A percentile compares a stretch with the other conserved stretches of the same genome.
phyloP scores from a whole-genome alignment of 2,329 filamentous ascomycete genomes.

The Ambrosiella xylebori region DNA sequence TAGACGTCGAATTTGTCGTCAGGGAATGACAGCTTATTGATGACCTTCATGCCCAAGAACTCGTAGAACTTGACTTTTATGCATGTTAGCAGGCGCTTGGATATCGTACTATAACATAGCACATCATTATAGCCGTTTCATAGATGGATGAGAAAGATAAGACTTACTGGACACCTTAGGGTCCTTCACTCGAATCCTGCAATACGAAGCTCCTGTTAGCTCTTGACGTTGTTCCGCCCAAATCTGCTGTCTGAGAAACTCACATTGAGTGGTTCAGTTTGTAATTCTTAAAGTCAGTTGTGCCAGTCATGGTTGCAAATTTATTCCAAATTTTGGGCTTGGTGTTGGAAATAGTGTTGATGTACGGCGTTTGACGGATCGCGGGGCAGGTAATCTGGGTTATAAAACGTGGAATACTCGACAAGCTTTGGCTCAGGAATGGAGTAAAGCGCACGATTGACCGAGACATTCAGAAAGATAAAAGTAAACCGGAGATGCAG shows the following conservation, averaged over 20 bases:
- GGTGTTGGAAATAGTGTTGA: not conserved
- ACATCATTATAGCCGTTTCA: not conserved
- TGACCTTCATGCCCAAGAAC: conserved; percentile 69
- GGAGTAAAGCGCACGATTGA: not conserved
- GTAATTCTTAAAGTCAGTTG: conserved; percentile 61
- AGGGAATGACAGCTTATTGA: conserved; percentile 66
- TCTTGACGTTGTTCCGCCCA: not conserved
- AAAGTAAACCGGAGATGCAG: not conserved
- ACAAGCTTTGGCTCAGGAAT: not conserved
- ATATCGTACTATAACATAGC: not conserved
- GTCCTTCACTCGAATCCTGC: conserved; percentile 85
- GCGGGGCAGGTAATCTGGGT: not conserved
- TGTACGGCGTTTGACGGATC: not conserved
- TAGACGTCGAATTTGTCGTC: conserved; percentile 90
- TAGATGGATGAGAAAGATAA: not conserved
- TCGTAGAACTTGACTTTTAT: conserved; percentile 73
- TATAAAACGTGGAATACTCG: not conserved
- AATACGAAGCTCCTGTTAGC: not conserved
- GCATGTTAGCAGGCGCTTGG: conserved; percentile 7
- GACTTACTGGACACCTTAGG: conserved; percentile 55
- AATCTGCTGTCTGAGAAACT: conserved; percentile 15
- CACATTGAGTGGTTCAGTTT: conserved; percentile 82
- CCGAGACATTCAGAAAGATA: conserved; percentile 4
- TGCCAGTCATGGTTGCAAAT: conserved; percentile 41
- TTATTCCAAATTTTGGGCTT: conserved; percentile 4